Percentiles rank a stretch among this genome's conserved stretches.
Conservation (phyloP, 768 basidiomycete genomes). For the Auricularia heimuer region DNA sequence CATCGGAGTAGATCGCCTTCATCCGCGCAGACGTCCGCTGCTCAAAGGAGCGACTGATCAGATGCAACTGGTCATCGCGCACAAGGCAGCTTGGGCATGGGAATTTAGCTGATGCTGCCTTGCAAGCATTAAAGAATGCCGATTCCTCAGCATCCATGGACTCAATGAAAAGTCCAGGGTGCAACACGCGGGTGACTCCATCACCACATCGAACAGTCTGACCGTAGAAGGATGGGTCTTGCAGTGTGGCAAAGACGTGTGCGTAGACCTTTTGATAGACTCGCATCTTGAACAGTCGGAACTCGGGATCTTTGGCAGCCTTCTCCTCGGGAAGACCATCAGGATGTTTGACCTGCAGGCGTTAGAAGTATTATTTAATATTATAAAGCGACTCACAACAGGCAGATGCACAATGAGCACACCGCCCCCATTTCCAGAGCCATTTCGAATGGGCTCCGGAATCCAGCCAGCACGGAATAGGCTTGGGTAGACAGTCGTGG, state of each 20-base stretch:
- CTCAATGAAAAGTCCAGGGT: constrained; percentile 21
- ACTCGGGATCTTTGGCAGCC: constrained; percentile 15
- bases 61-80: constrained; percentile 13
- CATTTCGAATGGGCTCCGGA: constrained; percentile 21
- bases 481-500: constrained; percentile 21
- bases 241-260: constrained; percentile 15
- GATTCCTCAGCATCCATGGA: constrained; percentile 26
- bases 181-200: constrained; percentile 13
- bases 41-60: constrained; percentile 10
- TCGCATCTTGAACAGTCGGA: constrained; percentile 20
- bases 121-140: constrained; percentile 17
- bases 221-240: constrained; percentile 14
- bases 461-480: constrained; percentile 18
- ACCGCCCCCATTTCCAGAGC: constrained; percentile 26
- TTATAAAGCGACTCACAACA: constrained; percentile 12
- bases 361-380: neutral
- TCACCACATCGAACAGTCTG: constrained; percentile 19
- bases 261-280: constrained; percentile 22
- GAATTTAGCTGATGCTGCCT: constrained; percentile 17
- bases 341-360: constrained; percentile 18
- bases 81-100: constrained; percentile 25
- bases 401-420: constrained; percentile 22
- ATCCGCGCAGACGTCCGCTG: constrained; percentile 15
- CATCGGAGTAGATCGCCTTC: constrained; percentile 12
- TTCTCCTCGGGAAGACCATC: constrained; percentile 13